phyloP scores from a whole-genome alignment of 192 early-diverging fungal genomes.

The Rhizophagus prolifer region DNA sequence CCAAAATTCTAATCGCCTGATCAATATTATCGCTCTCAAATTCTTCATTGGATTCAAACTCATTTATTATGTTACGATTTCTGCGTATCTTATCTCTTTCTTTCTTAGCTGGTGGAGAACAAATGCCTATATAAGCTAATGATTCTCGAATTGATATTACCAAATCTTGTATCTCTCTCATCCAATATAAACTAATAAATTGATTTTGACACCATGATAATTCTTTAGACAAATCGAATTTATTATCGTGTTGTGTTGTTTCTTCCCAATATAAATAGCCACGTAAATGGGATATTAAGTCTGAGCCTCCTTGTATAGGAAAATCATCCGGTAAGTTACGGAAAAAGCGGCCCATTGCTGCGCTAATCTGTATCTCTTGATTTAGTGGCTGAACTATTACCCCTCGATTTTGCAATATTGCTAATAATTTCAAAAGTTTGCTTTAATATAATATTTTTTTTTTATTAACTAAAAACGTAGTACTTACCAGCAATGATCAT shows the following conservation, averaged over 20 bases:
- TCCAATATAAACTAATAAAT: slow-evolving; percentile 36
- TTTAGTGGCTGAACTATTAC: slow-evolving; percentile 32
- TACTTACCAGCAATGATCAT: slow-evolving; percentile 32
- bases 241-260: slow-evolving; percentile 9
- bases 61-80: slow-evolving; percentile 7
- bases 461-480: no score
- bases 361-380: slow-evolving; percentile 26
- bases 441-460: background rate
- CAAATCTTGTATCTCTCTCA: slow-evolving; percentile 36
- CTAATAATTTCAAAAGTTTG: background rate
- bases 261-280: slow-evolving; percentile 39
- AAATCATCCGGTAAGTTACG: slow-evolving; percentile 18
- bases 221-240: slow-evolving; percentile 22
- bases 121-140: slow-evolving; percentile 25
- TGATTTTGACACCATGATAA: slow-evolving; percentile 35
- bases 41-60: background rate
- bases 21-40: background rate
- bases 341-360: slow-evolving; percentile 31
- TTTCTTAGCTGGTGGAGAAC: slow-evolving; percentile 20
- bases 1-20: background rate
- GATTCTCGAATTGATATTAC: slow-evolving; percentile 28
- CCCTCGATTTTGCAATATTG: slow-evolving; percentile 32
- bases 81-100: slow-evolving; percentile 32
- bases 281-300: slow-evolving; percentile 34
- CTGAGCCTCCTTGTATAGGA: slow-evolving; percentile 32